Percentiles rank a stretch among this genome's conserved stretches.
Conservation (phyloP, 306 rosid genomes). For the Chamaecrista fasciculata region DNA sequence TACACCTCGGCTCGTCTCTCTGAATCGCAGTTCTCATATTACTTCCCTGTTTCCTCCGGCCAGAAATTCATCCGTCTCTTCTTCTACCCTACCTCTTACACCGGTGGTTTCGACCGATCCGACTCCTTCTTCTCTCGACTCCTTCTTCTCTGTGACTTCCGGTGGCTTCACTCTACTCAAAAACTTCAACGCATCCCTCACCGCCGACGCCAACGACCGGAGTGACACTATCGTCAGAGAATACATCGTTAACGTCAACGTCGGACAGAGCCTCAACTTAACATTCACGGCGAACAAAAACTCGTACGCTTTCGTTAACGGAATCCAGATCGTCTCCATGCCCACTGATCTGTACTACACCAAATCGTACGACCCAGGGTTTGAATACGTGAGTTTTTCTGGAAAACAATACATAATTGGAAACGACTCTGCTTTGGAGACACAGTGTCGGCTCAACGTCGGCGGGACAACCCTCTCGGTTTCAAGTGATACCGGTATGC, state of each 20-base stretch:
- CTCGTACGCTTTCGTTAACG: conserved; percentile 41
- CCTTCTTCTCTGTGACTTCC: conserved; percentile 32
- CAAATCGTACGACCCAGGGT: neutral
- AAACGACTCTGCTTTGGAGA: conserved; percentile 23
- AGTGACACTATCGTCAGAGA: conserved; percentile 11
- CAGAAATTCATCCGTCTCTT: conserved; percentile 28
- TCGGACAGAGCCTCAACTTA: neutral
- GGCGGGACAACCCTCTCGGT: neutral
- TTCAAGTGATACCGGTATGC: conserved; percentile 31
- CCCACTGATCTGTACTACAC: conserved; percentile 44
- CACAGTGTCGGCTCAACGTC: conserved; percentile 28
- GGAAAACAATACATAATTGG: neutral
- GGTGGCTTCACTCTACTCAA: conserved; percentile 28
- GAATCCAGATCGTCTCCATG: conserved; percentile 59
- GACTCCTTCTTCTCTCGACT: too few species aligned
- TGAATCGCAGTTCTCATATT: conserved; percentile 40
- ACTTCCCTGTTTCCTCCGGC: conserved; percentile 20
- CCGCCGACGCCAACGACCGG: conserved; percentile 4
- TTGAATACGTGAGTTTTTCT: neutral
- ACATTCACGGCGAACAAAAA: neutral
- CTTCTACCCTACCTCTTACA: conserved; percentile 23
- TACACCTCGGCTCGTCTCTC: conserved; percentile 25
- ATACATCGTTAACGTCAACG: conserved; percentile 22
- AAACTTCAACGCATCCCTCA: conserved; percentile 29
- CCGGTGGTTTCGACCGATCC: neutral